phyloP scores from a whole-genome alignment of 2,329 filamentous ascomycete species.

The Aspergillus sp. region DNA sequence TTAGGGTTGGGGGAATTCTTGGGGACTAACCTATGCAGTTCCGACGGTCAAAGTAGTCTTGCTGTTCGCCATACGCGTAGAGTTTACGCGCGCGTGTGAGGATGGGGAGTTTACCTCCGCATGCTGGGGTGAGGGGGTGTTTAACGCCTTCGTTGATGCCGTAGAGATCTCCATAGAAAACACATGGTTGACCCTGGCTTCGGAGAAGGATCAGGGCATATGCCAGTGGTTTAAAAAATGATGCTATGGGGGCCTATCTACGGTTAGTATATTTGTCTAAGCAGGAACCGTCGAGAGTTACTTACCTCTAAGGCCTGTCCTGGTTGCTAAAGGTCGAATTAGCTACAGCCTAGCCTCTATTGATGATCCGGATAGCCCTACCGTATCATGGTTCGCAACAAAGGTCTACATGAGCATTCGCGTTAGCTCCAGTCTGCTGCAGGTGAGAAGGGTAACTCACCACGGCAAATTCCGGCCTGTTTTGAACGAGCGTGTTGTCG shows the following conservation, averaged over 20 bases:
- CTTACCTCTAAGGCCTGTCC: slow-evolving; percentile 53
- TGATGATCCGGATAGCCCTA: slow-evolving; percentile 6
- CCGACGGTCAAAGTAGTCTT: slow-evolving; percentile 54
- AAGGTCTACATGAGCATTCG: slow-evolving; percentile 12
- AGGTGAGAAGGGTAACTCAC: slow-evolving; percentile 2
- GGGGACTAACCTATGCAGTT: slow-evolving; percentile 48
- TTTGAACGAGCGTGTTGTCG: slow-evolving; percentile 50
- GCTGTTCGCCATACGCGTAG: slow-evolving; percentile 59
- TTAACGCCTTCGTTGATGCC: slow-evolving; percentile 47
- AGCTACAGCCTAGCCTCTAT: neutral
- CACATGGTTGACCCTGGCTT: slow-evolving; percentile 53
- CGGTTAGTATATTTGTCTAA: neutral
- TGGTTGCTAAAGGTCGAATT: slow-evolving; percentile 38
- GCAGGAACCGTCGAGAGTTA: neutral
- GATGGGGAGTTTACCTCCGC: slow-evolving; percentile 48
- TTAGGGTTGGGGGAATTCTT: neutral
- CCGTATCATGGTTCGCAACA: slow-evolving; percentile 20
- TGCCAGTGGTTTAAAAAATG: slow-evolving; percentile 63
- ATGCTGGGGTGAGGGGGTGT: slow-evolving; percentile 46
- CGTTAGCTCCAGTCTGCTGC: neutral
- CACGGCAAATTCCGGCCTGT: slow-evolving; percentile 35
- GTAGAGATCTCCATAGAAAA: slow-evolving; percentile 65
- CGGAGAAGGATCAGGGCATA: slow-evolving; percentile 64
- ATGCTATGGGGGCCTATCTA: slow-evolving; percentile 49
- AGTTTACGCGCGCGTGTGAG: slow-evolving; percentile 56